A percentile compares a stretch with the other conserved stretches of the same genome.
phyloP scores from a whole-genome alignment of 768 basidiomycete genomes.

The Mycena rosella region DNA sequence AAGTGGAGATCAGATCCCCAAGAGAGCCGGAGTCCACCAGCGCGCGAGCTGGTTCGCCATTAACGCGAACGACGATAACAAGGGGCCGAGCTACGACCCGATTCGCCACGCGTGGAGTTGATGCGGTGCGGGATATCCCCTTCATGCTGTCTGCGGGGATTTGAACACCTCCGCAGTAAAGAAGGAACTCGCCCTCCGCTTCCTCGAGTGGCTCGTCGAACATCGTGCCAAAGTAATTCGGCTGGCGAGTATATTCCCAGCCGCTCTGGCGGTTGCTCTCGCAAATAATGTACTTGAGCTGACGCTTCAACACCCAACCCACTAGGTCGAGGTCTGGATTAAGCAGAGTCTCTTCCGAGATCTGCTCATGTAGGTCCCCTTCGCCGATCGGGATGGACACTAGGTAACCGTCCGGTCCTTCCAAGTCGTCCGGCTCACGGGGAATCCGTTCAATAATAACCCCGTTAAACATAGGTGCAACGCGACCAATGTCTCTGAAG shows the following conservation, averaged over 20 bases:
- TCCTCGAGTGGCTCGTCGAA: not conserved
- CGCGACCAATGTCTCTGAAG: too few relatives aligned
- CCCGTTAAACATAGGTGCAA: not conserved
- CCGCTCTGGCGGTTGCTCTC: not conserved
- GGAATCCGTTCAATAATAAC: not conserved
- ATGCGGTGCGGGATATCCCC: too few relatives aligned
- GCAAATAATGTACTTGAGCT: not conserved
- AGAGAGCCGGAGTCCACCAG: too few relatives aligned
- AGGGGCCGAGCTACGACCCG: too few relatives aligned
- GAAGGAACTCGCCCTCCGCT: not conserved
- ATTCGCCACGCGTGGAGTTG: too few relatives aligned
- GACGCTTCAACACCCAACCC: slow-evolving; percentile 2
- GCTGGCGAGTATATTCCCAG: not conserved
- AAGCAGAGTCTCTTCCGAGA: not conserved
- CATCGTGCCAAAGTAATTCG: not conserved
- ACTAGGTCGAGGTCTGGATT: not conserved
- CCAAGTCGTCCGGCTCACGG: not conserved
- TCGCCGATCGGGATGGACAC: not conserved
- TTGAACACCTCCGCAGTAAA: too few relatives aligned
- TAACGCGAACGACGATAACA: too few relatives aligned
- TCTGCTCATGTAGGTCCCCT: not conserved
- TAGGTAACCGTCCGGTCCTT: not conserved
- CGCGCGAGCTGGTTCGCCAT: too few relatives aligned
- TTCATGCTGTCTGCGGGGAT: too few relatives aligned
- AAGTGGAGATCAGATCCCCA: too few relatives aligned